Percentiles rank a stretch among this genome's conserved stretches.
Conservation (phyloP, 192 early-diverging fungal species). For the Coemansia sp. region DNA sequence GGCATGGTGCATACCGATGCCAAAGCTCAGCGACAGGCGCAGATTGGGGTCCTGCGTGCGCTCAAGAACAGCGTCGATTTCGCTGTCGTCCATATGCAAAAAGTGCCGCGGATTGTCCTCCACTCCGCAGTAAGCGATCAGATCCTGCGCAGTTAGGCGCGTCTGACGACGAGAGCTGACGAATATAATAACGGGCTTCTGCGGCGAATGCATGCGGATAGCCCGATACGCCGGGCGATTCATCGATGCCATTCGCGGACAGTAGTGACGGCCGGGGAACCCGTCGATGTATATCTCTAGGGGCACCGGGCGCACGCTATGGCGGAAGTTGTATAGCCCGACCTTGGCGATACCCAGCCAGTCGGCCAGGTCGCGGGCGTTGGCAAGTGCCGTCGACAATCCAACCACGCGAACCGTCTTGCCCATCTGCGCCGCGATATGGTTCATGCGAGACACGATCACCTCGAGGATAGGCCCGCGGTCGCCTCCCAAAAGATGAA, state of each 20-base stretch:
- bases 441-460: slow-evolving; percentile 98
- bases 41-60: slow-evolving; percentile 79
- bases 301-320: slow-evolving; percentile 95
- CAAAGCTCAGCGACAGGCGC: slow-evolving; percentile 80
- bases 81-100: slow-evolving; percentile 76
- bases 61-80: slow-evolving; percentile 67
- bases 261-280: slow-evolving; percentile 94
- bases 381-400: slow-evolving; percentile 93
- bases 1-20: slow-evolving; percentile 97
- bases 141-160: slow-evolving; percentile 91
- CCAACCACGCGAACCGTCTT: slow-evolving; percentile 87
- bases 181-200: slow-evolving; percentile 94
- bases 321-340: slow-evolving; percentile 95
- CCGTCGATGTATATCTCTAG: slow-evolving; percentile 97
- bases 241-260: slow-evolving; percentile 98
- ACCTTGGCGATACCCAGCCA: slow-evolving; percentile 89
- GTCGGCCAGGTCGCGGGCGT: slow-evolving; percentile 91
- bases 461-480: slow-evolving; percentile 96
- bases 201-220: slow-evolving; percentile 91
- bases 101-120: slow-evolving; percentile 92
- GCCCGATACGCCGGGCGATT: slow-evolving; percentile 95
- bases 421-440: slow-evolving; percentile 78
- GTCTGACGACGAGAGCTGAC: slow-evolving; percentile 97
- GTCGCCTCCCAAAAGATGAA: slow-evolving; percentile 94
- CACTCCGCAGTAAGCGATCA: slow-evolving; percentile 88